Conservation (phyloP, 495 filamentous ascomycete genomes). For the Penicillium desertorum region DNA sequence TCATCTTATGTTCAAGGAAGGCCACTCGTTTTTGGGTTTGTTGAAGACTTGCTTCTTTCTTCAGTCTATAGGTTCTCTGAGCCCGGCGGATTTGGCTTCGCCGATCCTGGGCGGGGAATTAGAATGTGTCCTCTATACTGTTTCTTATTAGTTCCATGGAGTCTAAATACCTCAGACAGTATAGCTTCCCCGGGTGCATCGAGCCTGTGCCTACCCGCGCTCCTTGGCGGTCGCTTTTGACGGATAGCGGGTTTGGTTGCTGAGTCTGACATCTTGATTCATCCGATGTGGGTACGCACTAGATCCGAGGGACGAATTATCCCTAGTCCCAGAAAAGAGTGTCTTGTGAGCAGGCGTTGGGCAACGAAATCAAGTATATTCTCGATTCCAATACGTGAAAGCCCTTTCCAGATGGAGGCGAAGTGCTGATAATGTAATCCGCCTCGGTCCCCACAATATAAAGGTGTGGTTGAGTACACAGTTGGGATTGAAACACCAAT, state of each 20-base stretch:
- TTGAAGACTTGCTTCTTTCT: conserved; percentile 77
- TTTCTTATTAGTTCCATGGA: background rate
- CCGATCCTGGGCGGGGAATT: conserved; percentile 36
- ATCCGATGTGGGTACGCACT: too few relatives aligned
- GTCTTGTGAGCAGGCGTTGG: background rate
- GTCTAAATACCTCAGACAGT: background rate
- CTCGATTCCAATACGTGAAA: background rate
- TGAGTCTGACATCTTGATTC: background rate
- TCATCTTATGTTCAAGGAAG: conserved; percentile 47
- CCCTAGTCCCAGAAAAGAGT: background rate
- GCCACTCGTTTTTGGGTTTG: conserved; percentile 63
- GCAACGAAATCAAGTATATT: background rate
- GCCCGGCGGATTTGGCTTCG: conserved; percentile 81
- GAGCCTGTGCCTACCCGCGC: conserved; percentile 3
- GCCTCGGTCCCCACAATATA: conserved; percentile 1
- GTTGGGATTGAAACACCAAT: background rate
- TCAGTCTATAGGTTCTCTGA: conserved; percentile 74
- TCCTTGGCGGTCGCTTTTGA: conserved; percentile 2
- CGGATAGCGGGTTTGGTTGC: background rate
- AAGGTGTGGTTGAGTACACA: background rate
- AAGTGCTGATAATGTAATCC: conserved; percentile 4
- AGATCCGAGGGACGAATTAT: background rate
- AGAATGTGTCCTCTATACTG: background rate
- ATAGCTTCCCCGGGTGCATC: conserved; percentile 4
- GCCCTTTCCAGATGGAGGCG: background rate